Evolutionary conservation across 176 grass and related monocot genomes (phyloP), one percentile per base, ranked within the genome.

Genomic region (Carex littledalei): DNA sequence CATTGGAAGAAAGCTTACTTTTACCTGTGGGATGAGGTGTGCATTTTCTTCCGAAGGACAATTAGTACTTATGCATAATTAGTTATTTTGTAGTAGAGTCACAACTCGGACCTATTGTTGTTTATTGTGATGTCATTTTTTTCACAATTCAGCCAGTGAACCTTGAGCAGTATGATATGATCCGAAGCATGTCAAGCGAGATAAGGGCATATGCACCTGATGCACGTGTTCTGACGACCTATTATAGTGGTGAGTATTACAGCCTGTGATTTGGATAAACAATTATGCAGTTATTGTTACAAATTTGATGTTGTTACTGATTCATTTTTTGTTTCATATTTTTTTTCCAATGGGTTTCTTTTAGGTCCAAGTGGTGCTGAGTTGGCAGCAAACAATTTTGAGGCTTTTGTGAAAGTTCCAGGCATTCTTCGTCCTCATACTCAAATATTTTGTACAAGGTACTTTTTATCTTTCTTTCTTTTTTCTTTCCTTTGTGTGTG

Each of bases 1-100:
- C 95, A 98, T 88, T 98, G 95, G 95, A 84, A 84, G 21, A 98
- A 95, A 92, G 90, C 89, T 92, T 98, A 95, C 71, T 98, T 98
- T 78, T 98, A 98, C 86, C 87, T 98, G 77, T 98, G 95, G 95
- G 95, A 98, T 86, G 95, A 98, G 93, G 95, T 98, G 69, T 22
- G 9, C 72, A 76, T 21, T 53, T 63, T 34, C 22, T 22, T 86
- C 45, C 2, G 37, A 84, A 43, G 12, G 24, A 89, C n/a, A 24
- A 49, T 41, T 63, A 43, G 84, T 82, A 83, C 18, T 70, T 89
- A 20, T 74, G 8, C 89, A 69, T 63, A 84, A 88, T 81, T 69
- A 65, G 32, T 71, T 26, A 43, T 35, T 45, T 71, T 75, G 47
- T 56, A 60, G 49, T 22, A 45, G 69, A 41, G 24, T 85, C 57